Conservation (phyloP, 495 filamentous ascomycete species). For the Penicillium paxilli region DNA sequence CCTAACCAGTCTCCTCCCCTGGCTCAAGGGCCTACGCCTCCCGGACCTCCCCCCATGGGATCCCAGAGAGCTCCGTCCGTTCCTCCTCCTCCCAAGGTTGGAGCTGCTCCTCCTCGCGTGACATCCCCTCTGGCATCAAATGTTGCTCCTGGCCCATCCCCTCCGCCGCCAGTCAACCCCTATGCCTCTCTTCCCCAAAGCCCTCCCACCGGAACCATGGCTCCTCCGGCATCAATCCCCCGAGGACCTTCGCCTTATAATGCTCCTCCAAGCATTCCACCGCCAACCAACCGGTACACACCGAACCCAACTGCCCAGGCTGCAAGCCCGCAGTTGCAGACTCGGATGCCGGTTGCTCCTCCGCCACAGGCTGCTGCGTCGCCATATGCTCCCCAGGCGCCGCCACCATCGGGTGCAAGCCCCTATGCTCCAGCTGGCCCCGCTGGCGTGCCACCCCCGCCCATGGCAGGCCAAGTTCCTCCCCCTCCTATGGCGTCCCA, state of each 20-base stretch:
- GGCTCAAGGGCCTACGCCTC: constrained; percentile 48
- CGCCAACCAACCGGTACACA: constrained; percentile 81
- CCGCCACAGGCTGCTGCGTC: constrained; percentile 54
- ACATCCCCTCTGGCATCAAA: constrained; percentile 56
- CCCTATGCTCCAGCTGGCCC: constrained; percentile 49
- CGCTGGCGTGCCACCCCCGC: constrained; percentile 38
- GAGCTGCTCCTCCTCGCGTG: constrained; percentile 50
- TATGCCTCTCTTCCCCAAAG: constrained; percentile 62
- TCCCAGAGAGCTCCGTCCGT: constrained; percentile 49
- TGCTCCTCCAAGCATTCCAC: constrained; percentile 70
- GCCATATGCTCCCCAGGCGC: constrained; percentile 57
- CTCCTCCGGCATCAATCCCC: constrained; percentile 56
- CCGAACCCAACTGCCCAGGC: constrained; percentile 69
- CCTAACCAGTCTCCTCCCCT: constrained; percentile 60
- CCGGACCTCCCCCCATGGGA: constrained; percentile 30
- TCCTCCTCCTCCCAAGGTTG: constrained; percentile 55
- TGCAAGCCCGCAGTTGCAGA: constrained; percentile 40
- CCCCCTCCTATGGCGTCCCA: constrained; percentile 38
- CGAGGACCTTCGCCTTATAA: constrained; percentile 89
- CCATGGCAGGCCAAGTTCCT: constrained; percentile 40
- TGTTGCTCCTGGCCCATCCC: constrained; percentile 38
- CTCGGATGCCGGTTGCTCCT: constrained; percentile 45
- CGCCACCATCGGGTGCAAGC: constrained; percentile 35
- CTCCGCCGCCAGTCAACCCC: constrained; percentile 64
- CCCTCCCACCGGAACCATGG: constrained; percentile 36